Evolutionary conservation across 805 yeast genomes (phyloP).

Genomic region (Saccharomycopsis oosterbeekiorum): DNA sequence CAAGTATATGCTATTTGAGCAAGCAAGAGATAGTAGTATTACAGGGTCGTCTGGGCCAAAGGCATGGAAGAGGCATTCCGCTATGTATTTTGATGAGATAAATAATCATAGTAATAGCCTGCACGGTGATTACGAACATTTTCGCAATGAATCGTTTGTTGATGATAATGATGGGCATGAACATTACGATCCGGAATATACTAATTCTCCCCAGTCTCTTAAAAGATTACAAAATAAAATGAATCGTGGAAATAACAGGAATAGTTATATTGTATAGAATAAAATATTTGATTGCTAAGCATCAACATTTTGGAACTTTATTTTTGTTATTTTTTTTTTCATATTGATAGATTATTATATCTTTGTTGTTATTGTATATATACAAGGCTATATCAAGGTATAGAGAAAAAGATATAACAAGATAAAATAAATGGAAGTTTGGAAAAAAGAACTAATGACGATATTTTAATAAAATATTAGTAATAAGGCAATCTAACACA

Average conservation of each 20-base stretch:
- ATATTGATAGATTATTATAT: neutral
- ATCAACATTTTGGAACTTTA: neutral
- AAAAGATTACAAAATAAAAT: neutral
- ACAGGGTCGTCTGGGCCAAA: neutral
- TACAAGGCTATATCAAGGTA: slow-evolving; percentile 1
- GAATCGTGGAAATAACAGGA: neutral
- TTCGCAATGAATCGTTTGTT: neutral
- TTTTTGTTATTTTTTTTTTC: neutral
- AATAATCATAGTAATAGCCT: neutral
- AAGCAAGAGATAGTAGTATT: neutral
- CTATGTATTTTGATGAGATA: neutral
- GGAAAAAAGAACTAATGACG: neutral
- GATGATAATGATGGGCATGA: neutral
- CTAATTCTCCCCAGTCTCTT: neutral
- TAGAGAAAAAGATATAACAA: slow-evolving; percentile 1
- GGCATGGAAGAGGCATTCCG: neutral
- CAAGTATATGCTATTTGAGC: neutral
- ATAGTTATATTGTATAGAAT: neutral
- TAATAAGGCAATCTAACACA: neutral
- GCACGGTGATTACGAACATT: neutral
- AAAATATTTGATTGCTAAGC: neutral
- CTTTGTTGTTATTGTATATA: neutral
- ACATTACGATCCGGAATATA: neutral
- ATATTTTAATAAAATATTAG: too few species aligned
- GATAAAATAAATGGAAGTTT: neutral